Evolutionary conservation across 345 rosid genomes (phyloP).

Genomic region (Anastatica hierochuntica): DNA sequence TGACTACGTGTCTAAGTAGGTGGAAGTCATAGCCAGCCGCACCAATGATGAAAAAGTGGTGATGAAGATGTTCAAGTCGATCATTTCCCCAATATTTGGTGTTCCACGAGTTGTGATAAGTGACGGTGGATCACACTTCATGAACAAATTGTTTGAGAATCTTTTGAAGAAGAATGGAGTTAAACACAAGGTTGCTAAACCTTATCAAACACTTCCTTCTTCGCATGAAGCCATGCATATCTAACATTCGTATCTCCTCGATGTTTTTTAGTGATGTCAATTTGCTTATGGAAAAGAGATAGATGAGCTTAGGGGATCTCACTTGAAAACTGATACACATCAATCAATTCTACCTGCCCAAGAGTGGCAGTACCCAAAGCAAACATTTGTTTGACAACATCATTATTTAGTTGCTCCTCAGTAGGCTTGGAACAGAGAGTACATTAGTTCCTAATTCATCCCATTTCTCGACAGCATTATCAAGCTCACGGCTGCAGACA

Average conservation of each 20-base stretch:
- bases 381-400: conserved; percentile 42
- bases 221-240: conserved; percentile 84
- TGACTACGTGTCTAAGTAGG: too few relatives aligned
- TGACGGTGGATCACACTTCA: too few relatives aligned
- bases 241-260: conserved; percentile 80
- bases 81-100: too few relatives aligned
- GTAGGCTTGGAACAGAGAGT: conserved; percentile 13
- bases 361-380: conserved; percentile 35
- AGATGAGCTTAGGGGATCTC: conserved; percentile 34
- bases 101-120: too few relatives aligned
- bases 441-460: conserved; percentile 31
- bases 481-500: conserved; percentile 28
- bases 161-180: too few relatives aligned
- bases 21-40: too few relatives aligned
- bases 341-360: conserved; percentile 37
- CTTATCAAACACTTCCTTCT: conserved; percentile 42
- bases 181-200: too few relatives aligned
- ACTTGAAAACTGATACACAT: conserved; percentile 39
- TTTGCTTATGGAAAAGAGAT: conserved; percentile 70
- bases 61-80: too few relatives aligned
- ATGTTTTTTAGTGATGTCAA: conserved; percentile 45
- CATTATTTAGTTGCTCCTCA: conserved; percentile 32
- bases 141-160: too few relatives aligned
- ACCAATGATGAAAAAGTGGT: too few relatives aligned
- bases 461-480: conserved; percentile 27